Evolutionary conservation across 495 filamentous ascomycete species (phyloP).

Genomic region (Staphylotrichum longicolle): DNA sequence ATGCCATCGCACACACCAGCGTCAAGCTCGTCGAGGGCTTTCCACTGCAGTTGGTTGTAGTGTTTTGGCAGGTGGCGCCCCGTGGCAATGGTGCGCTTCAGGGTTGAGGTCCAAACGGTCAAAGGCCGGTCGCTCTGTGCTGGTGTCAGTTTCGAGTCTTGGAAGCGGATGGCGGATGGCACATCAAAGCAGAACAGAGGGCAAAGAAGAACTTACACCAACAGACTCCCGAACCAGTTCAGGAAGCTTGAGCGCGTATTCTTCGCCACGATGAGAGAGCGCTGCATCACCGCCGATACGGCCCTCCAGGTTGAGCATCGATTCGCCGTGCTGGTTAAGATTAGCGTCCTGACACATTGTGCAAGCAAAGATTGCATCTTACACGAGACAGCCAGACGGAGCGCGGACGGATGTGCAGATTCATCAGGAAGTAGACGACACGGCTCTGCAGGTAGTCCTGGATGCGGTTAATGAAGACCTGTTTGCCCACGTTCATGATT

Average conservation of each 20-base stretch:
- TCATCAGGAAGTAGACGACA: conserved; percentile 97
- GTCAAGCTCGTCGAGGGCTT: conserved; percentile 95
- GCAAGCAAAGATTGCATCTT: conserved; percentile 35
- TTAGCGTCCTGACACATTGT: conserved; percentile 19
- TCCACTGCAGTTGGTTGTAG: conserved; percentile 95
- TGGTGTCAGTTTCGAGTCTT: conserved; percentile 31
- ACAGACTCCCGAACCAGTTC: conserved; percentile 77
- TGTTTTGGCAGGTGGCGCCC: conserved; percentile 72
- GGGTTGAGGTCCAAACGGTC: conserved; percentile 95
- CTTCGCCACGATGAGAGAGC: conserved; percentile 80
- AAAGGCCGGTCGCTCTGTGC: conserved; percentile 62
- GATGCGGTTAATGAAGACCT: conserved; percentile 96
- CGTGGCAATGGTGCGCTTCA: conserved; percentile 88
- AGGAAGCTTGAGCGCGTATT: conserved; percentile 79
- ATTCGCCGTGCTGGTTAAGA: conserved; percentile 78
- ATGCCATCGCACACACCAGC: conserved; percentile 94
- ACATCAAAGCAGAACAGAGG: conserved; percentile 3
- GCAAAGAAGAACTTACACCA: conserved; percentile 49
- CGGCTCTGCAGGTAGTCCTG: conserved; percentile 94
- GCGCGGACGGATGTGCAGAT: conserved; percentile 93
- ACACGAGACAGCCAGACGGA: conserved; percentile 96
- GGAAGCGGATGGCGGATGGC: conserved; percentile 6
- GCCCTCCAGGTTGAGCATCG: conserved; percentile 81
- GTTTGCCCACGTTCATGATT: conserved; percentile 91
- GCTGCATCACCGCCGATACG: conserved; percentile 89